Base-by-base conservation (phyloP, 345 rosid genomes). In the Viola odorata region DNA sequence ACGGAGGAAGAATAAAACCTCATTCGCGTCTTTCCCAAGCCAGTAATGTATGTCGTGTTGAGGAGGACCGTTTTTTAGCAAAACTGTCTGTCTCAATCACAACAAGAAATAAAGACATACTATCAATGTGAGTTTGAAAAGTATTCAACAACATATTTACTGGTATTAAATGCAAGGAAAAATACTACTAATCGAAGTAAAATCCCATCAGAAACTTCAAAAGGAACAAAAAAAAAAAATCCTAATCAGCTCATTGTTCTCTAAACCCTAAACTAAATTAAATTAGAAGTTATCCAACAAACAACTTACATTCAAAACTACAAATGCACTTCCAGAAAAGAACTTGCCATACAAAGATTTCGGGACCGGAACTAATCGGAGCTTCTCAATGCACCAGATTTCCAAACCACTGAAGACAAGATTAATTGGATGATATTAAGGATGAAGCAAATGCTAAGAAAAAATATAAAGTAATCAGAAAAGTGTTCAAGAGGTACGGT, bases 1-100 rank as follows among this genome's bases (percentile, higher is more conserved):
- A 40, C 41, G 50, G 36, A 4, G 1, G 14, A 1, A 54, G 12
- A 36, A 14, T 15, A 47, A 47, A 15, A 83, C 96, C 94, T 85
- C 62, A 45, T 69, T 80, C 50, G 89, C 86, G 58, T 84, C 80
- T 61, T 69, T 81, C 70, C 97, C 97, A 8, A 84, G 60, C 97
- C 97, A 91, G 63, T 85, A 91, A 71, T 91, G 97, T 58, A 91
- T 79, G 52, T 84, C 88, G 62, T 84, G 77, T 64, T 71, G 83
- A 32, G 79, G 78, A 66, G 80, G 56, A 32, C 85, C 86, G 13
- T 63, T 69, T 80, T 80, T 85, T 16, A 66, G 75, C 72, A 79
- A 45, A 73, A 69, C 61, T 37, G 92, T 88, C 97, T 91, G 82
- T 62, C 47, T 9, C 71, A 54, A 68, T 12, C 53, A 57, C 51